These are phyloP conservation scores for Fusarium nanum DNA, from an alignment of 2,329 filamentous ascomycete genomes.

Conservation along the genomic window DNA sequence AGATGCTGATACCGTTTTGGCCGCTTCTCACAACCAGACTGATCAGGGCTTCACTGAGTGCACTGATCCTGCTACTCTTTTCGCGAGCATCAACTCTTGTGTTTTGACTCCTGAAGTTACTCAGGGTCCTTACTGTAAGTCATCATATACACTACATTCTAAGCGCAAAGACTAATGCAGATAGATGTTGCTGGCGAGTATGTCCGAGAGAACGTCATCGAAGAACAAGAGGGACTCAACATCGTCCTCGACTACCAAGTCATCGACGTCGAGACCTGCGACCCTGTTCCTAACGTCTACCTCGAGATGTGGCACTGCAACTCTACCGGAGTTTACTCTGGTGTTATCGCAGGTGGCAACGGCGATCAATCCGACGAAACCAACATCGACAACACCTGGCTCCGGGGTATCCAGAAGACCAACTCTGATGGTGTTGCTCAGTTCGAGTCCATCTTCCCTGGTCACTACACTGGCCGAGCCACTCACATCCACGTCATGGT, in stretches of 20 bases:
- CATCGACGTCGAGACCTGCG: slow-evolving; percentile 58
- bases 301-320: slow-evolving; percentile 62
- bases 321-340: slow-evolving; percentile 60
- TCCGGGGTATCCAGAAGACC: slow-evolving; percentile 43
- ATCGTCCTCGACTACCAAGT: slow-evolving; percentile 59
- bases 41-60: slow-evolving; percentile 48
- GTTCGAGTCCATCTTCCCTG: slow-evolving; percentile 58
- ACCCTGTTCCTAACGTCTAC: slow-evolving; percentile 55
- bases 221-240: slow-evolving; percentile 55
- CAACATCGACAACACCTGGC: slow-evolving; percentile 52
- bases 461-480: slow-evolving; percentile 58
- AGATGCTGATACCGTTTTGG: slow-evolving; percentile 50
- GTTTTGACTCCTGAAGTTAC: slow-evolving; percentile 63
- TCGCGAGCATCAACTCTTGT: slow-evolving; percentile 57
- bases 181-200: slow-evolving; percentile 50
- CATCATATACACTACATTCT: accelerated
- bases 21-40: slow-evolving; percentile 54
- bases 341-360: slow-evolving; percentile 54
- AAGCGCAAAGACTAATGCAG: background rate
- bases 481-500: slow-evolving; percentile 59
- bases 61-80: slow-evolving; percentile 51
- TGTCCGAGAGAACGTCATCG: slow-evolving; percentile 53
- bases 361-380: slow-evolving; percentile 57
- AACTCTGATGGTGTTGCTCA: slow-evolving; percentile 57
- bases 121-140: slow-evolving; percentile 59